Conservation (phyloP, 768 basidiomycete genomes). For the Coprinopsis strossmayeri region DNA sequence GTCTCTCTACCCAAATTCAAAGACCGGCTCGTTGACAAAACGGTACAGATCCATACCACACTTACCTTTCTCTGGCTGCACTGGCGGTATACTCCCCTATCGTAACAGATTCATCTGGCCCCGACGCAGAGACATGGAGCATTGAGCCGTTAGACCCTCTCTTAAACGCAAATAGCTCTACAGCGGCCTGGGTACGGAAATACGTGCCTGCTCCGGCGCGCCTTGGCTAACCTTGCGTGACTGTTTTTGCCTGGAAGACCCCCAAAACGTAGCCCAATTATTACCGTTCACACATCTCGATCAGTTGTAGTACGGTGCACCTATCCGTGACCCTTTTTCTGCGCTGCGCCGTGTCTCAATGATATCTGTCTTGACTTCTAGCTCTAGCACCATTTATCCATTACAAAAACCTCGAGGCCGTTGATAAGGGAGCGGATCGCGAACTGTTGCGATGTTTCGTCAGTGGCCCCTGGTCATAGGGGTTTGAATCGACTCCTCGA, state of each 20-base stretch:
- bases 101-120: conserved; percentile 21
- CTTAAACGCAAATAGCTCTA: conserved; percentile 63
- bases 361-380: too few relatives aligned
- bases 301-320: too few relatives aligned
- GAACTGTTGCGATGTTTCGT: background rate
- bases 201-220: conserved; percentile 41
- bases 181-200: conserved; percentile 58
- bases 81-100: conserved; percentile 59
- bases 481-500: too few relatives aligned
- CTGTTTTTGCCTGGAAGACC: too few relatives aligned
- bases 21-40: background rate
- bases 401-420: background rate
- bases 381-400: too few relatives aligned
- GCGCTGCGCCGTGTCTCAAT: too few relatives aligned
- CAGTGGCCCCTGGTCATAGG: too few relatives aligned
- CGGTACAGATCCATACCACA: conserved; percentile 83
- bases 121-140: conserved; percentile 36
- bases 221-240: too few relatives aligned
- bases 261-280: too few relatives aligned
- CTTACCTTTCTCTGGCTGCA: conserved; percentile 84
- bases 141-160: conserved; percentile 60
- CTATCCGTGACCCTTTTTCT: too few relatives aligned
- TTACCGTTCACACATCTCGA: too few relatives aligned
- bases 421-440: background rate
- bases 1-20: conserved; percentile 14